Percentiles rank a stretch among this genome's conserved stretches.
Evolutionary conservation across 2,329 filamentous ascomycete genomes (phyloP).

Genomic region (Talaromyces albobiverticillius): DNA sequence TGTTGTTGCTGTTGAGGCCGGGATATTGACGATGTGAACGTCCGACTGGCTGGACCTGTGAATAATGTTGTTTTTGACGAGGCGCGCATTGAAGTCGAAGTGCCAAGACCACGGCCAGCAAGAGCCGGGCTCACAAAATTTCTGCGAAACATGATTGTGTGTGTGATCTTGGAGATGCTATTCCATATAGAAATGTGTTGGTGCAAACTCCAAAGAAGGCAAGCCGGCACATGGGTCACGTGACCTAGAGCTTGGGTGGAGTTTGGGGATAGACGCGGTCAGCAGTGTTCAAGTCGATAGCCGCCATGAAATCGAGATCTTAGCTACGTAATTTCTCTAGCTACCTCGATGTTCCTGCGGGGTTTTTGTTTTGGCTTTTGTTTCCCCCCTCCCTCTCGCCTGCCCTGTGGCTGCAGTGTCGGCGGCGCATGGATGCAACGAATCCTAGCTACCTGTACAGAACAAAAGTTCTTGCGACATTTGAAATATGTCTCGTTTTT

Average conservation of each 20-base stretch:
- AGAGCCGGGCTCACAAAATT: not conserved
- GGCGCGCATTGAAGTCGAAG: not conserved
- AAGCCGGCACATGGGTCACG: not conserved
- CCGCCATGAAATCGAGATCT: not conserved
- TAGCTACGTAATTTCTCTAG: not conserved
- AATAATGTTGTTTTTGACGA: not conserved
- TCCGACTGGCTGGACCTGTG: not conserved
- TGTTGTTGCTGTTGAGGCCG: constrained; percentile 6
- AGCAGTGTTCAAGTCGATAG: not conserved
- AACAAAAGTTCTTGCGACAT: too few relatives aligned
- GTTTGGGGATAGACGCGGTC: constrained; percentile 1
- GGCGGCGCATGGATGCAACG: too few relatives aligned
- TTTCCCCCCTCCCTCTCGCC: not conserved
- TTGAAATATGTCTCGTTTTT: too few relatives aligned
- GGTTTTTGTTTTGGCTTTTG: not conserved
- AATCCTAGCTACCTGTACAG: too few relatives aligned
- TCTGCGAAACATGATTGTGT: not conserved
- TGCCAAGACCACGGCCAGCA: not conserved
- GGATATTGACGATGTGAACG: constrained; percentile 8
- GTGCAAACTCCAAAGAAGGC: not conserved
- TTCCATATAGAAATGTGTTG: not conserved
- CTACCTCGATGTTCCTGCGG: not conserved
- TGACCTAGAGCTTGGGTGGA: not conserved
- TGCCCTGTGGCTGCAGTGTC: not conserved
- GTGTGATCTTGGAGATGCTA: not conserved